A percentile compares a stretch with the other conserved stretches of the same genome.
Evolutionary conservation across 805 yeast genomes (phyloP).

Genomic region (Starmerella sp.): DNA sequence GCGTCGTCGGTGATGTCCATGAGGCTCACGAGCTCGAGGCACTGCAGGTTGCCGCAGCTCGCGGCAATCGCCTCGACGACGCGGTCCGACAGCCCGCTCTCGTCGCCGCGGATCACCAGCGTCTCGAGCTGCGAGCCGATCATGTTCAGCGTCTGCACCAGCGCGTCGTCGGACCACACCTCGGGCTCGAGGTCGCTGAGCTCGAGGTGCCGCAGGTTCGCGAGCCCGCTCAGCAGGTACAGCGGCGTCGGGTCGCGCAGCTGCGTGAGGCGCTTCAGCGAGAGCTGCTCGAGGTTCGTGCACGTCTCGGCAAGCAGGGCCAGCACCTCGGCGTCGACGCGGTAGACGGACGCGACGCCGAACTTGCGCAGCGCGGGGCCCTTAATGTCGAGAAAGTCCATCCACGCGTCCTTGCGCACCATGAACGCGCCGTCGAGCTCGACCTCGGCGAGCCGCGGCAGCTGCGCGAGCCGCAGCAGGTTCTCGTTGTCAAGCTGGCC

Average conservation of each 20-base stretch:
- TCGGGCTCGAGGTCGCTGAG: constrained; percentile 55
- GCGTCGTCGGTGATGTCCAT: constrained; percentile 65
- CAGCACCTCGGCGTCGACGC: constrained; percentile 60
- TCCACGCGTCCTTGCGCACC: constrained; percentile 69
- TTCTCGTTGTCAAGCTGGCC: constrained; percentile 80
- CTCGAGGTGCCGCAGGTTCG: constrained; percentile 46
- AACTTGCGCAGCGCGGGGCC: constrained; percentile 47
- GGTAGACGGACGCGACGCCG: constrained; percentile 68
- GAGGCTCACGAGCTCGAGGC: constrained; percentile 46
- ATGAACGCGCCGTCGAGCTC: constrained; percentile 85
- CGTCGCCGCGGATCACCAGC: constrained; percentile 62
- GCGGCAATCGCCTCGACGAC: constrained; percentile 44
- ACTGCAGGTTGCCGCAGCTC: constrained; percentile 39
- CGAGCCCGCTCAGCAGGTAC: constrained; percentile 49
- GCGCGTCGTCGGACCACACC: constrained; percentile 55
- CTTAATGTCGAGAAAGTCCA: constrained; percentile 49
- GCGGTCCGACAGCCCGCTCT: constrained; percentile 40
- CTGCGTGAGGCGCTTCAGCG: constrained; percentile 63
- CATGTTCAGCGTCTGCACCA: constrained; percentile 42
- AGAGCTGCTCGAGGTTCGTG: constrained; percentile 42
- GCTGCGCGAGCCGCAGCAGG: constrained; percentile 48
- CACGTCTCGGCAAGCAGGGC: constrained; percentile 51
- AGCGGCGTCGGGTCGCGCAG: constrained; percentile 46
- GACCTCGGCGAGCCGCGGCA: constrained; percentile 43
- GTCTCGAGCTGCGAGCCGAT: constrained; percentile 48